Evolutionary conservation across 2,329 filamentous ascomycete genomes (phyloP).

Genomic region (Hawksworthiomyces lignivorus): DNA sequence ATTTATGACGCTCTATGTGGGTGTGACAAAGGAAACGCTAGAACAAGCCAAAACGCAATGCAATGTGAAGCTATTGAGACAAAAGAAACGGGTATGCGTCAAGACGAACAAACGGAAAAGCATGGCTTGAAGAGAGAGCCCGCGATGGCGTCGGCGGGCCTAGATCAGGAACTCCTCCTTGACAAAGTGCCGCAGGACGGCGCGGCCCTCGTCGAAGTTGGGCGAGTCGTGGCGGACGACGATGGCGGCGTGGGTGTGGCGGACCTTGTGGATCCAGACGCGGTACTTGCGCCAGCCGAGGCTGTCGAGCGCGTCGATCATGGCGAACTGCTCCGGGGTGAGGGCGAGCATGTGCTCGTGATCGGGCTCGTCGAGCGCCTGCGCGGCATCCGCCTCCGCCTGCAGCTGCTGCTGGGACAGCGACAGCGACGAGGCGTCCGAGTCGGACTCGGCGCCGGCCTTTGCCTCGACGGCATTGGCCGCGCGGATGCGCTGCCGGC

Average conservation of each 20-base stretch:
- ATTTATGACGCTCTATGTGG: no score
- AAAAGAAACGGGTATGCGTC: no score
- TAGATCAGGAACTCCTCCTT: slow-evolving; percentile 63
- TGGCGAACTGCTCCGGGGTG: slow-evolving; percentile 71
- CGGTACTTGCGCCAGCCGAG: slow-evolving; percentile 57
- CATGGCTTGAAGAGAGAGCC: no score
- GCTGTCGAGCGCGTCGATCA: slow-evolving; percentile 70
- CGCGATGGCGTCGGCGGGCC: no score
- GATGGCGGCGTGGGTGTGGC: slow-evolving; percentile 86
- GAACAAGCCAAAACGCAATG: no score
- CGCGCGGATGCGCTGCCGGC: slow-evolving; percentile 5
- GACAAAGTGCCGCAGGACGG: slow-evolving; percentile 77
- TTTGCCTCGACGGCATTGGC: no score
- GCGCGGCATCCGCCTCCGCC: slow-evolving; percentile 22
- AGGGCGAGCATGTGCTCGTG: slow-evolving; percentile 67
- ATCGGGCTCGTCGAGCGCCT: slow-evolving; percentile 19
- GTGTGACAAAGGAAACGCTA: no score
- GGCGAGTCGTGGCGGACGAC: slow-evolving; percentile 66
- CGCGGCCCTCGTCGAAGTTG: slow-evolving; percentile 64
- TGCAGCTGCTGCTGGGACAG: slow-evolving; percentile 3
- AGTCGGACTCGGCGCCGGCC: slow-evolving; percentile 1
- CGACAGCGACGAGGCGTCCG: slow-evolving; percentile 1
- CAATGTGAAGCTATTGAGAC: no score
- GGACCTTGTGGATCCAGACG: slow-evolving; percentile 67
- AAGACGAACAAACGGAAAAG: no score